Percentiles rank a stretch among this genome's conserved stretches.
Conservation (phyloP, 805 yeast genomes). For the Schizosaccharomyces octosporus region DNA sequence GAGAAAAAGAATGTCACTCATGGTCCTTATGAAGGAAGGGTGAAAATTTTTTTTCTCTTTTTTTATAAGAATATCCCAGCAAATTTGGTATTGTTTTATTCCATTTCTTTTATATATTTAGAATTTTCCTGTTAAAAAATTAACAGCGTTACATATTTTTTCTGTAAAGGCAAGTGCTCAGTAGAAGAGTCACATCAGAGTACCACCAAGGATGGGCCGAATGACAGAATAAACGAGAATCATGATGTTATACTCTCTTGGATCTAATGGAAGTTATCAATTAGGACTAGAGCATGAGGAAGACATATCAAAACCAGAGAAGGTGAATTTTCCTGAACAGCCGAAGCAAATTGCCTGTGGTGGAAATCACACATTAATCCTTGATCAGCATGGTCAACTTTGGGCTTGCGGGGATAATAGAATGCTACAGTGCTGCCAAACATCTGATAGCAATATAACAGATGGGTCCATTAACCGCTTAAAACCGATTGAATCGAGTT, state of each 20-base stretch:
- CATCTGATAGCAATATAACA: neutral
- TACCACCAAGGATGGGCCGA: neutral
- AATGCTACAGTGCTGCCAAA: neutral
- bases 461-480: neutral
- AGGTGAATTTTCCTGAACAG: neutral
- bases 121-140: too few species aligned
- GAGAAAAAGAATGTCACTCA: neutral
- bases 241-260: neutral
- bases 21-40: neutral
- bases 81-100: too few species aligned
- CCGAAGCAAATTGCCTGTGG: neutral
- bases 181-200: neutral
- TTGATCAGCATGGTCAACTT: neutral
- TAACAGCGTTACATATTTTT: too few species aligned
- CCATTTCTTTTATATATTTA: too few species aligned
- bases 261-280: conserved; percentile 1
- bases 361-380: conserved; percentile 1
- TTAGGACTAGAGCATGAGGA: neutral
- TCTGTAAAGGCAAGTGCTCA: neutral
- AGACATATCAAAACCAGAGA: neutral
- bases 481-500: neutral
- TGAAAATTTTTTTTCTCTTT: neutral
- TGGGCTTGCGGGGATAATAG: neutral
- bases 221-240: neutral
- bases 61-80: too few species aligned